A percentile compares a stretch with the other conserved stretches of the same genome.
phyloP scores from a whole-genome alignment of 2,329 filamentous ascomycete species.

The Thelonectria olida region DNA sequence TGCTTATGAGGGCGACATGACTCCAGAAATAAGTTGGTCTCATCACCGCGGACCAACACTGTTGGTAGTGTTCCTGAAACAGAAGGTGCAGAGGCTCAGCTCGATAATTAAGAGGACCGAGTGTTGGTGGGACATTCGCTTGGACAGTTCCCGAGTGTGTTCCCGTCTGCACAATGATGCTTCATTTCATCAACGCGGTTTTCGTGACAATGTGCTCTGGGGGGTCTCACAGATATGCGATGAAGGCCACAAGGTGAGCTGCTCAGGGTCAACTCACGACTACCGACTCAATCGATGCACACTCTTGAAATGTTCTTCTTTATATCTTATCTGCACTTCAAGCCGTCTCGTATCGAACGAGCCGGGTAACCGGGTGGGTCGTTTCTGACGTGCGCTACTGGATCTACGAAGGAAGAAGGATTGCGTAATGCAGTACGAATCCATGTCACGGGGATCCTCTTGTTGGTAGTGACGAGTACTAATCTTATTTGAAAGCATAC shows the following conservation, averaged over 20 bases:
- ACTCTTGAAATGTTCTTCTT: neutral
- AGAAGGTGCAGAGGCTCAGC: no score
- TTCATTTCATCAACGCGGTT: neutral
- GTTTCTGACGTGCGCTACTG: neutral
- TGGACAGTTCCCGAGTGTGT: no score
- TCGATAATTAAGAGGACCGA: neutral
- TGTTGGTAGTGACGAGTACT: neutral
- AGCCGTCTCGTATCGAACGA: no score
- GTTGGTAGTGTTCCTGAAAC: no score
- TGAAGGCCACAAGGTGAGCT: no score
- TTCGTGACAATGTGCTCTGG: no score
- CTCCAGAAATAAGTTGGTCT: no score
- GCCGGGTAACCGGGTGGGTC: neutral
- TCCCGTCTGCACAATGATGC: neutral
- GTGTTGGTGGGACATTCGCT: neutral
- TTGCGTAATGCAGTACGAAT: conserved; percentile 33
- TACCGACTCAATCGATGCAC: no score
- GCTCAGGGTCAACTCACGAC: no score
- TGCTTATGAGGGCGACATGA: no score
- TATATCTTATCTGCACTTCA: neutral
- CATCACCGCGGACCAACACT: no score
- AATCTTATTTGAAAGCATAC: neutral
- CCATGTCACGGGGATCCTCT: conserved; percentile 17
- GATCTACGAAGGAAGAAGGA: neutral
- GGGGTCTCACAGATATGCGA: no score